A percentile compares a stretch with the other conserved stretches of the same genome.
phyloP scores from a whole-genome alignment of 2,329 filamentous ascomycete genomes.

The Fusarium sp. region DNA sequence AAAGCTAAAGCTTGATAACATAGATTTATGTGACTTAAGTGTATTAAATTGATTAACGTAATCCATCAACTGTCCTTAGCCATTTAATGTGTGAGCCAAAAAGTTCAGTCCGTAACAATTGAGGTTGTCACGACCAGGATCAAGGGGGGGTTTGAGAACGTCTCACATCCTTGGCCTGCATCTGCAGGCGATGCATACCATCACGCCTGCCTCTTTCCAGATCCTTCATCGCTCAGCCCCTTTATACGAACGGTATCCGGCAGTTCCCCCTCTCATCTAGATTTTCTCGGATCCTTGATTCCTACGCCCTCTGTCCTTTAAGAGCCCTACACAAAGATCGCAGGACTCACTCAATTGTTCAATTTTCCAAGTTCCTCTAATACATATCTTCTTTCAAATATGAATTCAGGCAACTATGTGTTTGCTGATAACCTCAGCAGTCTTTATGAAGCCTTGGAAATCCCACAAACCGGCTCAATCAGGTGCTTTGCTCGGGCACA shows the following conservation, averaged over 20 bases:
- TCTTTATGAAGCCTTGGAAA: constrained; percentile 15
- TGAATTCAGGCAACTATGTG: background rate
- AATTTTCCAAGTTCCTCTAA: too few species aligned
- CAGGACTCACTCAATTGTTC: too few species aligned
- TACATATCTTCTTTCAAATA: background rate
- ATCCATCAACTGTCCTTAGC: too few species aligned
- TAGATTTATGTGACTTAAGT: background rate
- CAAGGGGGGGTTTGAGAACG: background rate
- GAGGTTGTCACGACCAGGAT: constrained; percentile 3
- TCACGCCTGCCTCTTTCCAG: background rate
- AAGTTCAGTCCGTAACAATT: background rate
- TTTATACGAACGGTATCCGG: background rate
- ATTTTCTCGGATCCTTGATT: background rate
- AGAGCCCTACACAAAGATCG: too few species aligned
- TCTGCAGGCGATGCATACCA: constrained; percentile 12
- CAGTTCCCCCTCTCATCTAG: background rate
- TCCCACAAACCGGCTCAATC: background rate
- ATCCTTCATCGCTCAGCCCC: constrained; percentile 11
- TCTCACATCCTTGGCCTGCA: constrained; percentile 9
- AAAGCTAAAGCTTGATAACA: background rate
- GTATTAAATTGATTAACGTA: background rate
- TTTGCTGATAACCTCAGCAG: background rate
- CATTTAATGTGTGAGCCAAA: background rate
- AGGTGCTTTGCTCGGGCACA: constrained; percentile 1
- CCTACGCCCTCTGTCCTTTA: background rate